These are phyloP conservation scores for Phenoliferia sp. DNA, from an alignment of 1,284 basidiomycete species.

Conservation along the genomic window DNA sequence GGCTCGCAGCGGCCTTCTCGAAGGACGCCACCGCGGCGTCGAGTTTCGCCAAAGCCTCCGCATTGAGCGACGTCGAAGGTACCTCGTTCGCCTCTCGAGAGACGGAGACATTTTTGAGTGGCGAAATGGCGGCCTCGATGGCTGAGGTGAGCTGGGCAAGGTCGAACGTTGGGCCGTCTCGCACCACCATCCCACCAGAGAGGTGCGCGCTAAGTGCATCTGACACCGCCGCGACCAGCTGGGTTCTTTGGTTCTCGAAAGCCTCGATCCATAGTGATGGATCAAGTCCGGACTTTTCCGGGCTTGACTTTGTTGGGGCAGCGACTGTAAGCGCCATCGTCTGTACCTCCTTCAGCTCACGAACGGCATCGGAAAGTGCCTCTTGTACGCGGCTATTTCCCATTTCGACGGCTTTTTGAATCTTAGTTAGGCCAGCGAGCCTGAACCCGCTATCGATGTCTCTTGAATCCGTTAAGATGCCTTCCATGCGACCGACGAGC, in stretches of 20 bases:
- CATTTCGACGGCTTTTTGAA: neutral
- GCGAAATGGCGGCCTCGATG: neutral
- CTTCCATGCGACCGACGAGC: constrained; percentile 1
- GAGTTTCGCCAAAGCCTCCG: neutral
- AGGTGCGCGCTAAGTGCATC: neutral
- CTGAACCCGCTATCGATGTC: neutral
- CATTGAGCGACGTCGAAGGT: neutral
- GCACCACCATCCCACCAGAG: too few species aligned
- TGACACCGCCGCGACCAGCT: neutral
- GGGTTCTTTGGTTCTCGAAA: neutral
- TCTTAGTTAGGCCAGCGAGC: neutral
- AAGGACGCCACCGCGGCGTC: neutral
- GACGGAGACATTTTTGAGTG: neutral
- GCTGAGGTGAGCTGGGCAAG: neutral
- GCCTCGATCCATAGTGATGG: neutral
- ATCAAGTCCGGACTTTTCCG: neutral
- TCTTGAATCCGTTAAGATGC: neutral
- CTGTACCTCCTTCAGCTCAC: neutral
- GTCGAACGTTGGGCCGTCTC: neutral
- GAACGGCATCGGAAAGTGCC: neutral
- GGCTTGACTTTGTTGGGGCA: neutral
- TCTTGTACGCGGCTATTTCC: neutral
- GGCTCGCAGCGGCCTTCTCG: neutral
- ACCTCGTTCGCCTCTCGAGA: neutral
- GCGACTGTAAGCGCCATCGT: neutral